Evolutionary conservation across 1,139 yeast genomes (phyloP).

Genomic region (Debaryomyces nepalensis): DNA sequence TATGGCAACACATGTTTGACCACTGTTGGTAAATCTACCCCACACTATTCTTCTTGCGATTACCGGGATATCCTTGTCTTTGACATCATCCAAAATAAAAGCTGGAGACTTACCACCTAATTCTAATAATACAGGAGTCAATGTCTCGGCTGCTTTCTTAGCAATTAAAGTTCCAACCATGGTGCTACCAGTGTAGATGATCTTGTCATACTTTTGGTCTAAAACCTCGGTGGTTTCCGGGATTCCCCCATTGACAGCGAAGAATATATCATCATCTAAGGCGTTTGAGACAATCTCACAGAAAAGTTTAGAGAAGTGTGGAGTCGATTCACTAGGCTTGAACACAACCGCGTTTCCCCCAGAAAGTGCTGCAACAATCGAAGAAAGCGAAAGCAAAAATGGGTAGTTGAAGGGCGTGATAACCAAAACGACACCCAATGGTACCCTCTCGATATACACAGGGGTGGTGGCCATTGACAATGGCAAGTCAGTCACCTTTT

Average conservation of each 20-base stretch:
- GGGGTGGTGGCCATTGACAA: constrained; percentile 49
- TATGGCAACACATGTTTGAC: constrained; percentile 90
- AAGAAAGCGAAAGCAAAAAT: constrained; percentile 61
- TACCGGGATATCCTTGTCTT: constrained; percentile 47
- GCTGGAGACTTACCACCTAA: constrained; percentile 95
- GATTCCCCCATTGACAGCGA: constrained; percentile 74
- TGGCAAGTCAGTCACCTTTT: constrained; percentile 50
- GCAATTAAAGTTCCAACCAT: constrained; percentile 79
- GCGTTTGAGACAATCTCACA: constrained; percentile 59
- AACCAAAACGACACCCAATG: constrained; percentile 77
- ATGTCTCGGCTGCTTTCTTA: constrained; percentile 77
- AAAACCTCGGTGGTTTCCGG: constrained; percentile 71
- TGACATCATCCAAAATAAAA: constrained; percentile 59
- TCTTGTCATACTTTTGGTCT: constrained; percentile 74
- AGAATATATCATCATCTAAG: constrained; percentile 59
- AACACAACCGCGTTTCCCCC: constrained; percentile 84
- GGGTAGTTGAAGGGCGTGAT: constrained; percentile 93
- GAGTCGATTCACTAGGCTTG: constrained; percentile 80
- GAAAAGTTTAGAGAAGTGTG: constrained; percentile 61
- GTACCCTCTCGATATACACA: constrained; percentile 63
- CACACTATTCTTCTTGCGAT: constrained; percentile 74
- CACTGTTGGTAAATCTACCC: constrained; percentile 83
- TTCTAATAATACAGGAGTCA: constrained; percentile 83
- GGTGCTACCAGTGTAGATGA: constrained; percentile 84
- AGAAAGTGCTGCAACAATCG: constrained; percentile 81